Conservation (phyloP, 371 early-diverging fungal genomes). For the Mortierella sp. region DNA sequence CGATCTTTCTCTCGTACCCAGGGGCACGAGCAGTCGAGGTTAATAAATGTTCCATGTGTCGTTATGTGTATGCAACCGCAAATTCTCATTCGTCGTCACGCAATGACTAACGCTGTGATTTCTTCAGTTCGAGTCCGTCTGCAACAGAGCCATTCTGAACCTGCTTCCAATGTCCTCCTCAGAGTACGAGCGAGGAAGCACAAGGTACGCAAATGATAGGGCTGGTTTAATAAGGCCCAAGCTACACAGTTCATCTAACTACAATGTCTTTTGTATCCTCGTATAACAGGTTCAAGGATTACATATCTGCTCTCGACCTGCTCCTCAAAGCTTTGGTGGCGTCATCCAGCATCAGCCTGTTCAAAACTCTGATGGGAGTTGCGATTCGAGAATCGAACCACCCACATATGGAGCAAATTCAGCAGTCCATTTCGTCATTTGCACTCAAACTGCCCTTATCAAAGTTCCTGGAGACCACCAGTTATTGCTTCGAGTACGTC, state of each 20-base stretch:
- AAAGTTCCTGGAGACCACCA: slow-evolving; percentile 57
- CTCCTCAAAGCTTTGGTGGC: slow-evolving; percentile 61
- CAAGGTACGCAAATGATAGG: slow-evolving; percentile 38
- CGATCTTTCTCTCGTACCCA: slow-evolving; percentile 35
- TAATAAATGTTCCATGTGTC: too few species aligned
- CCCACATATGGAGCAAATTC: slow-evolving; percentile 59
- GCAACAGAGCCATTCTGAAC: slow-evolving; percentile 48
- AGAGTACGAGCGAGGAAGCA: slow-evolving; percentile 57
- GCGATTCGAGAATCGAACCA: slow-evolving; percentile 69
- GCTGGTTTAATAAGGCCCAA: too few species aligned
- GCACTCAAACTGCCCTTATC: slow-evolving; percentile 54
- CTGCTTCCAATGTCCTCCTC: slow-evolving; percentile 64
- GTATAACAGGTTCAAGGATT: slow-evolving; percentile 63
- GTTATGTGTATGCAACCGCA: too few species aligned
- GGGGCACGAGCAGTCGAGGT: slow-evolving; percentile 37
- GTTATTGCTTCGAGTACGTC: slow-evolving; percentile 60
- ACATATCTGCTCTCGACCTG: slow-evolving; percentile 62
- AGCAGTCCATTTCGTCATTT: slow-evolving; percentile 55
- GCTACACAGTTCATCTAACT: background rate
- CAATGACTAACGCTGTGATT: background rate
- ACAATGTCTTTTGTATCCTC: background rate
- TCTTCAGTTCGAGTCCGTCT: slow-evolving; percentile 32
- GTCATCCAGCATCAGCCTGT: slow-evolving; percentile 59
- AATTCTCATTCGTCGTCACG: too few species aligned
- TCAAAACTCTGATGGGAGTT: slow-evolving; percentile 62